Evolutionary conservation across 2,329 filamentous ascomycete genomes (phyloP), one percentile per base, ranked within the genome.

Genomic region (Aspergillus brasiliensis): DNA sequence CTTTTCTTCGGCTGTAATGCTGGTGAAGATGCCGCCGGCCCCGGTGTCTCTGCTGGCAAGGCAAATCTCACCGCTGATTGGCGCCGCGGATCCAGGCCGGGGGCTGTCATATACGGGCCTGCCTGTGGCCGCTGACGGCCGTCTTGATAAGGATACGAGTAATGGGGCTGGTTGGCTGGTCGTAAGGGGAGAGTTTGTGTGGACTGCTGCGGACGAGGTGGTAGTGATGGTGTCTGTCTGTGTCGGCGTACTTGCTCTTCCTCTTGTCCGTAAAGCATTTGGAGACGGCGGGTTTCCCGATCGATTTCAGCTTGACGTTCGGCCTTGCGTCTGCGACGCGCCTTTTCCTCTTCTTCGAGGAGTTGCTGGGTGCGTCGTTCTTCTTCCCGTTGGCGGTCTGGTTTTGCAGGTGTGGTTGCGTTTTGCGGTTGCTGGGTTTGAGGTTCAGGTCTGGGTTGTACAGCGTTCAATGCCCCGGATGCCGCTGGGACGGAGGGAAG

Each of bases 281-380:
- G 79, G 7, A 97, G 78, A 0, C 92, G 84, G 66, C 88, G 88
- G 0, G 92, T 96, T 75, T 97, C 93, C 46, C 86, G 86, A 37
- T 96, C 87, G 10, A 91, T 82, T 56, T 85, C 84, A 1, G 79
- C 80, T 62, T 87, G 63, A 7, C 67, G 68, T 27, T 84, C 84
- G 1, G 79, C 80, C 62, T 86, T 62, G 5, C 67, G 69, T 28
- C 57, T 80, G 57, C 79, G 80, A 10, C 71, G 73, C 54, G 84
- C 82, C 52, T 82, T 82, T 47, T 84, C 80, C 68, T 87, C 85
- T 21, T 79, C 78, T 40, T 81, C 79, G 7, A 84, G 73, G 56
- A 84, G 77, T 48, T 82, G 81, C 57, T 81, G 80, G 0, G 84
- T 77, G n/a, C 81, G 78, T 52, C 77, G 79, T 23, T 82, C 79